Evolutionary conservation across 1,139 yeast genomes (phyloP).

Genomic region (Kluyveromyces sp.): DNA sequence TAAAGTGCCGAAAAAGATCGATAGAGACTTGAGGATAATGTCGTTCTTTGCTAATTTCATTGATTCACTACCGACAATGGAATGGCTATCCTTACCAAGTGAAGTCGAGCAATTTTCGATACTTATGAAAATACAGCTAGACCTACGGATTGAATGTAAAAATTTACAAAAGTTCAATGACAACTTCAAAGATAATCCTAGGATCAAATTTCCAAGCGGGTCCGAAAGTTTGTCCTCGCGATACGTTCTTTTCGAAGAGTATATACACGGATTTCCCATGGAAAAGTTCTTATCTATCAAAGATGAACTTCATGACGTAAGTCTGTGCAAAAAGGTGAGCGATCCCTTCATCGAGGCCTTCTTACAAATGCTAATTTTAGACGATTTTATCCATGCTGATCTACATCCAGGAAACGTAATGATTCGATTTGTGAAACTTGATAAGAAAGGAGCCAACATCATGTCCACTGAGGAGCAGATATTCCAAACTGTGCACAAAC

Average conservation of each 20-base stretch:
- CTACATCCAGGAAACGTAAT: constrained; percentile 94
- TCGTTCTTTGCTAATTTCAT: constrained; percentile 63
- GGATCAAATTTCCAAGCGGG: constrained; percentile 78
- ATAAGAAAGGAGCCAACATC: constrained; percentile 33
- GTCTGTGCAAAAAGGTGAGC: constrained; percentile 66
- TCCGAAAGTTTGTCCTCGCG: constrained; percentile 59
- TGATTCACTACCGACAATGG: constrained; percentile 83
- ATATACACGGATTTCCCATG: constrained; percentile 77
- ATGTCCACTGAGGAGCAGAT: constrained; percentile 35
- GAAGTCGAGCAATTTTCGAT: constrained; percentile 85
- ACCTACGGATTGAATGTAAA: constrained; percentile 79
- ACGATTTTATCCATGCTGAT: constrained; percentile 93
- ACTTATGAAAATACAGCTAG: constrained; percentile 84
- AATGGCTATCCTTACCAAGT: constrained; percentile 91
- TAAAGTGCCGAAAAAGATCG: constrained; percentile 59
- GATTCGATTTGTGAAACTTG: constrained; percentile 57
- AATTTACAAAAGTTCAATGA: constrained; percentile 59
- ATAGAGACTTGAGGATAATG: constrained; percentile 82
- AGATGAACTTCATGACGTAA: constrained; percentile 32
- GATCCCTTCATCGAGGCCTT: constrained; percentile 88
- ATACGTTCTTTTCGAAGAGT: constrained; percentile 79
- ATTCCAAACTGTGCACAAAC: constrained; percentile 41
- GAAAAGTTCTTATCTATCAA: constrained; percentile 47
- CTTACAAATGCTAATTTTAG: constrained; percentile 82
- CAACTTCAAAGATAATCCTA: constrained; percentile 41